Base-by-base conservation (phyloP, 2,329 filamentous ascomycete genomes). In the Fusarium sublunatum region DNA sequence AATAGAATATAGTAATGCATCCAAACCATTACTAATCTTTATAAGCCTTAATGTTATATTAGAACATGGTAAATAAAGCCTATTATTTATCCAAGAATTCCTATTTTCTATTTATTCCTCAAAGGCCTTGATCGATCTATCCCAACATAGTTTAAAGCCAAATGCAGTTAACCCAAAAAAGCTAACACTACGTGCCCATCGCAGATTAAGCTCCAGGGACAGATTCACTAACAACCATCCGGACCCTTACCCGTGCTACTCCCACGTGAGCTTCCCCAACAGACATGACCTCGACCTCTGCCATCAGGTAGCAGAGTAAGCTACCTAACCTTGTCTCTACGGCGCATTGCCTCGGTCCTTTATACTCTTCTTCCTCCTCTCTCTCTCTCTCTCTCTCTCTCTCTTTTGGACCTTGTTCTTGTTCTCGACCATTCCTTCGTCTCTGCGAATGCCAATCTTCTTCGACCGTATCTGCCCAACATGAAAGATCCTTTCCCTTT, bases 401-500 rank as follows among this genome's bases (percentile, higher is more conserved):
- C 42, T 35, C 29, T 29, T n/a, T 24, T 36, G 25, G 7, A n/a
- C 19, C 25, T 29, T 44, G 25, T 35, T 35, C 13, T 29, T 12
- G 15, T 15, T 19, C 32, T 24, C 29, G 15, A 31, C 24, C 24
- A n/a, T n/a, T n/a, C n/a, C n/a, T n/a, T 29, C 24, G 12, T 22
- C 34, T 38, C 25, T 26, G 22, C n/a, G 12, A 38, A 29, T 28
- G 44, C 35, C 22, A 38, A 35, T 15, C 15, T 45, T n/a, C 35
- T 41, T n/a, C 35, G 28, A 54, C 42, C 31, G 9, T 25, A 35
- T 31, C 48, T 28, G 19, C 7, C 34, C 36, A 80, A 68, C 43
- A 93, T 93, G 91, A 86, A 83, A 75, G 91, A 93, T 67, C 88
- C 89, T 2, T 92, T 92, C 72, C 86, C 87, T 52, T 79, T 91